Evolutionary conservation across 352 stramenopile species (phyloP).

Genomic region (Phytopythium helicoides): DNA sequence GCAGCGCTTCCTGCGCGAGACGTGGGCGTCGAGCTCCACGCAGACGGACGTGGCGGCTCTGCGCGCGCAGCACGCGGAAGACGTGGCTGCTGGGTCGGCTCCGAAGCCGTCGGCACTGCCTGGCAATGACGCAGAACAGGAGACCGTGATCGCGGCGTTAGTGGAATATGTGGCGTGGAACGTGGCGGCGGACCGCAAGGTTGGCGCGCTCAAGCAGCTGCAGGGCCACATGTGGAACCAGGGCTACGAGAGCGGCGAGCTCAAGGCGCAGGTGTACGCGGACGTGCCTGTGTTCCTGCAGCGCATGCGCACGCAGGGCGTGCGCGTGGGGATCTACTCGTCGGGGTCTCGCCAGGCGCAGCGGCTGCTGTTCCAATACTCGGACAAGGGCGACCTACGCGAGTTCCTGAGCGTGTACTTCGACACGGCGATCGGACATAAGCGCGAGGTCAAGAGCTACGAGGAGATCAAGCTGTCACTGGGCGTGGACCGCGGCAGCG

Average conservation of each 20-base stretch:
- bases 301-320: constrained; percentile 64
- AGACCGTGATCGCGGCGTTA: constrained; percentile 31
- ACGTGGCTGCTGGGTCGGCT: no score
- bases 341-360: constrained; percentile 89
- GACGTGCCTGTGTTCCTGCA: constrained; percentile 88
- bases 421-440: constrained; percentile 81
- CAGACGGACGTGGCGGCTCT: constrained; percentile 47
- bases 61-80: constrained; percentile 38
- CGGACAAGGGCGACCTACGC: constrained; percentile 77
- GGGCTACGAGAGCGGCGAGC: constrained; percentile 82
- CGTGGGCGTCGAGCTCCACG: constrained; percentile 51
- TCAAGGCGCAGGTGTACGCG: constrained; percentile 90
- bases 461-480: constrained; percentile 80
- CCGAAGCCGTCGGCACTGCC: constrained; percentile 25
- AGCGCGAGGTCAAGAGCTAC: constrained; percentile 72
- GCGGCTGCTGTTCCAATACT: constrained; percentile 86
- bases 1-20: constrained; percentile 51
- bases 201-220: constrained; percentile 85
- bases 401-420: constrained; percentile 80
- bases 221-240: constrained; percentile 90
- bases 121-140: constrained; percentile 11
- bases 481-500: constrained; percentile 67
- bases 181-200: constrained; percentile 78
- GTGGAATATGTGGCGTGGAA: constrained; percentile 74
- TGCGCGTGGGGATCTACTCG: constrained; percentile 93